phyloP scores from a whole-genome alignment of 1,284 basidiomycete genomes.

The Takashimella tepidaria region DNA sequence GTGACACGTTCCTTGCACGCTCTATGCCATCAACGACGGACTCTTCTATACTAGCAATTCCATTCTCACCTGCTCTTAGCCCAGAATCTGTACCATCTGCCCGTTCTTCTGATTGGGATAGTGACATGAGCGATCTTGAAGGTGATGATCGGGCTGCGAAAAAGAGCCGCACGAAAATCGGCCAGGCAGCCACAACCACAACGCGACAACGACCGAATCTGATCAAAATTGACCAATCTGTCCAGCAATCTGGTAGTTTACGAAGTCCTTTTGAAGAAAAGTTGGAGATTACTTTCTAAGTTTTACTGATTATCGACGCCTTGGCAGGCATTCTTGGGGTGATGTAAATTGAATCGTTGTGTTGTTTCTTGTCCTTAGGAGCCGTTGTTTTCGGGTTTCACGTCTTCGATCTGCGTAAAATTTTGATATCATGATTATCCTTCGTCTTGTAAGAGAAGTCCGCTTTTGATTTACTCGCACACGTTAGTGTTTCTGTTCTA shows the following conservation, averaged over 20 bases:
- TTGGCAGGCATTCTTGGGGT: too few species aligned
- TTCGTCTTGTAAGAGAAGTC: too few species aligned
- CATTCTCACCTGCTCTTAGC: background rate
- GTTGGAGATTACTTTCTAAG: conserved; percentile 15
- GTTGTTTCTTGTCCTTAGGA: too few species aligned
- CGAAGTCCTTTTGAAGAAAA: conserved; percentile 41
- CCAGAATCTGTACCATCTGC: background rate
- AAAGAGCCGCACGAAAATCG: conserved; percentile 1
- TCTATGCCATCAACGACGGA: background rate
- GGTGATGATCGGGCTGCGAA: background rate
- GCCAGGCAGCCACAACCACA: background rate
- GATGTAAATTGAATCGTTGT: too few species aligned
- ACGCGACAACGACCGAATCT: conserved; percentile 3
- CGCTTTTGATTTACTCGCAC: too few species aligned
- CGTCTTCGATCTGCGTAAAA: too few species aligned
- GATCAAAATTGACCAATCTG: conserved; percentile 1
- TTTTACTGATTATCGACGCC: too few species aligned
- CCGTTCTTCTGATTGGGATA: conserved; percentile 7
- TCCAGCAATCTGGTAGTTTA: conserved; percentile 11
- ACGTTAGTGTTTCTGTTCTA: too few species aligned
- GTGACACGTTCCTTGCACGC: background rate
- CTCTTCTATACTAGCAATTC: background rate
- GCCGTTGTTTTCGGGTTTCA: too few species aligned
- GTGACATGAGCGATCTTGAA: conserved; percentile 13
- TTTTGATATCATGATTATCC: too few species aligned